phyloP scores from a whole-genome alignment of 768 basidiomycete species.

The Podaxis sp. region DNA sequence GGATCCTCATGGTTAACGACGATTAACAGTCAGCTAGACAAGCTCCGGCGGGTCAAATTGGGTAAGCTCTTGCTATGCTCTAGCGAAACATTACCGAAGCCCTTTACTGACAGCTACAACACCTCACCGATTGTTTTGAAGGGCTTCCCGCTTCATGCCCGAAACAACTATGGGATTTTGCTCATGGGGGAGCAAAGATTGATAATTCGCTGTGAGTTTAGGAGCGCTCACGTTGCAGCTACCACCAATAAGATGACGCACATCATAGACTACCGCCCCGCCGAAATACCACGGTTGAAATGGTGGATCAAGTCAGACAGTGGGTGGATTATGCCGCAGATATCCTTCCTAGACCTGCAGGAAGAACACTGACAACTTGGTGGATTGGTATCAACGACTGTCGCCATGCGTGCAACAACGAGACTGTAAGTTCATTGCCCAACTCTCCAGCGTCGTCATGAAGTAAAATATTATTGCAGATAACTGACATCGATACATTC shows the following conservation, averaged over 20 bases:
- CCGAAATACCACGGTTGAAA: background rate
- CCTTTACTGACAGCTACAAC: background rate
- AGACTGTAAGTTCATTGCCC: background rate
- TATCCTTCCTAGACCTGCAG: constrained; percentile 1
- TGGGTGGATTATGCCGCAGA: constrained; percentile 8
- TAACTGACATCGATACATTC: background rate
- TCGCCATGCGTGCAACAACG: background rate
- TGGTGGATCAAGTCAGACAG: constrained; percentile 3
- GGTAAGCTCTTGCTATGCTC: background rate
- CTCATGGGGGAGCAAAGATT: constrained; percentile 6
- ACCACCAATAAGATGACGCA: no score
- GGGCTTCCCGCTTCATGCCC: constrained; percentile 1
- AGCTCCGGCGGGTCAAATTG: no score
- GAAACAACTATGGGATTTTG: constrained; percentile 10
- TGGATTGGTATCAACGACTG: constrained; percentile 1
- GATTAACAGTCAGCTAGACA: no score
- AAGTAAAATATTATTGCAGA: background rate
- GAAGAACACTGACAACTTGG: constrained; percentile 6
- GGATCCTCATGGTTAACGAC: no score
- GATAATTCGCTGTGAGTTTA: background rate
- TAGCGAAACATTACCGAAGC: background rate
- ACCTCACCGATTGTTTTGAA: constrained; percentile 3
- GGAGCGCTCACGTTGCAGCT: no score
- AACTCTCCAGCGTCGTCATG: no score
- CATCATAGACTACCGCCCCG: background rate